Evolutionary conservation across 768 basidiomycete genomes (phyloP), one percentile per base, ranked within the genome.

Genomic region (Naganishia randhawae): DNA sequence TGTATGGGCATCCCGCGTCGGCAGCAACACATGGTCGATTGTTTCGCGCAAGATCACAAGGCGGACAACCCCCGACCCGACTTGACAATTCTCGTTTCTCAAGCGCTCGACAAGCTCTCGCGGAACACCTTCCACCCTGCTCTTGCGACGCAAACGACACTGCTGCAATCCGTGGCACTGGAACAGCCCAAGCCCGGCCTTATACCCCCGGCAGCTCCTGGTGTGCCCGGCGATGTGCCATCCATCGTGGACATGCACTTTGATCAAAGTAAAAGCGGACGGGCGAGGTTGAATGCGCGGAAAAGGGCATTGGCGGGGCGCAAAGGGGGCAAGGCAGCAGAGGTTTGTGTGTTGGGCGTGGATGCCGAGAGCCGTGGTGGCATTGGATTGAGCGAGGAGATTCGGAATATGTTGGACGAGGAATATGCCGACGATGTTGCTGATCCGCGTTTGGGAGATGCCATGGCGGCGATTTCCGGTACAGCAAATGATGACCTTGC

Each of bases 281-380:
- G 53, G n/a, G 54, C 53, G 41, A 48, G 55, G 25, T 25, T 42
- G 48, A 67, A 55, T 33, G 66, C 53, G 33, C 25, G 53, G 64
- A 65, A 61, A 22, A 54, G 42, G 39, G 63, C 52, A 7, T 33
- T 69, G 41, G 69, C 53, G 17, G 62, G 16, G 16, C 19, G 57
- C 11, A 61, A 35, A 25, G 45, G 45, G 7, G 45, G 66, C 2
- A 32, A 16, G 25, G 41, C 63, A n/a, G 33, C 33, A n/a, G 63
- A 69, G 22, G 64, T 66, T 0, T 31, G 50, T 31, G 69, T 69
- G 22, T 31, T 65, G 39, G 42, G 39, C 9, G 63, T 64, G 10
- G 42, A 69, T 65, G 52, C 50, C 8, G 50, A 57, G 42, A 63
- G 45, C 19, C 39, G 62, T 11, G 62, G 53, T 45, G 68, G 51